Evolutionary conservation across 2,329 filamentous ascomycete genomes (phyloP), one percentile per base, ranked within the genome.

Genomic region (Aspergillus sp.): DNA sequence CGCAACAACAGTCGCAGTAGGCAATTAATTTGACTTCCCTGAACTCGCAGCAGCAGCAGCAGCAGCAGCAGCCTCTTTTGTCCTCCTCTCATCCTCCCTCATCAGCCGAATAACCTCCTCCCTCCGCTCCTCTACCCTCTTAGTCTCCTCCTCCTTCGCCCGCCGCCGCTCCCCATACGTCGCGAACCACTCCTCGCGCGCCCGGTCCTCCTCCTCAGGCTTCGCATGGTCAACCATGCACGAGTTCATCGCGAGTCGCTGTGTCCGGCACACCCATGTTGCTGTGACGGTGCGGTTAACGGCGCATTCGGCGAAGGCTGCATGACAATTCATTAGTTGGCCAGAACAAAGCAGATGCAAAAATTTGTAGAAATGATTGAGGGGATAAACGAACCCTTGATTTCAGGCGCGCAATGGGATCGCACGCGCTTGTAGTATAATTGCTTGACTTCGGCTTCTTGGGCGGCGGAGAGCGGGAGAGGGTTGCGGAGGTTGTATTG

Each of bases 251-350:
- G 83, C 81, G 61, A 88, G 86, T 68, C 92, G 89, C 70, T 93
- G 83, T 48, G 83, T 77, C 53, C 91, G 88, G 80, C 95, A 99
- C 53, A 87, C 84, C 81, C 95, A 97, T 12, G 92, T 89, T 57
- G 95, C 89, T 56, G 88, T 92, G 67, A 98, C 85, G 5, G 93
- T 98, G 63, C 91, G 89, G 71, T 89, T 88, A 49, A 88, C 83
- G 53, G 93, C 93, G 81, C 95, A 99, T 64, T 89, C 87, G 57
- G 95, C 95, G 73, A 99, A 99, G 60, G 89, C 93, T 97, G 66
- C 4, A n/a, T 9, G n/a, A 36, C 34, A 36, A 36, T 36, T 6
- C 13, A 5, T 36, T n/a, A 36, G 34, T 6, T 36, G 34, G 34
- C 34, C 13, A 8, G 32, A 9, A 13, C 32, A 34, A 20, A 3